Base-by-base conservation (phyloP, 2,329 filamentous ascomycete genomes). In the Macroventuria anomochaeta region DNA sequence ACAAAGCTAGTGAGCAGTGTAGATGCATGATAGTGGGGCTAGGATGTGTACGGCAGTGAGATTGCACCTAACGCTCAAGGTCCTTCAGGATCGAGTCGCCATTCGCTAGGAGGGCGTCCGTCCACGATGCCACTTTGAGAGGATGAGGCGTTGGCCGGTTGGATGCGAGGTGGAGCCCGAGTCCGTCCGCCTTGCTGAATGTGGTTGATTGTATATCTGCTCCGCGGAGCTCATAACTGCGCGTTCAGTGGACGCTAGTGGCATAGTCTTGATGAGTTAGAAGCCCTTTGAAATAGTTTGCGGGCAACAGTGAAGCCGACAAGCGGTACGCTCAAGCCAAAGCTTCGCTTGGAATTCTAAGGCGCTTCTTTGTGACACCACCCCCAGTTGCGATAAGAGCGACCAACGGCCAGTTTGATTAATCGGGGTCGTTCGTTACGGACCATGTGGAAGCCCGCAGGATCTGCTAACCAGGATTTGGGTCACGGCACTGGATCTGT, bases 381-480 rank as follows among this genome's bases (percentile, higher is more conserved):
- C n/a, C 15, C 36, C 12, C 20, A 25, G 21, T 7, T 13, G 12
- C 44, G 20, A 33, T 25, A 31, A 40, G 36, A 20, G 11, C 31
- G n/a, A 32, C 10, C 20, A 17, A 5, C 11, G 13, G 12, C 17
- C n/a, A 26, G 5, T 3, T 25, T 12, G 7, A 17, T 33, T 40
- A 15, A 40, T 11, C 15, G n/a, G 17, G 15, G 10, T 40, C 7
- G 20, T 10, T 26, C 18, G 3, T 2, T 18, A 10, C 13, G 25
- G 25, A 12, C 28, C 28, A 25, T 41, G 15, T 33, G 21, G 34
- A 40, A 40, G 13, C 29, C 18, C 11, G 28, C 36, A 42, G 42
- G 31, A 46, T 53, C 42, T 53, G 42, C 15, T 12, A 36, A 36
- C 41, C 29, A 46, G 29, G 36, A 46, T 31, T 36, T 18, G 23